phyloP scores from a whole-genome alignment of 441 rosid genomes.

The Gossypium trilobum region DNA sequence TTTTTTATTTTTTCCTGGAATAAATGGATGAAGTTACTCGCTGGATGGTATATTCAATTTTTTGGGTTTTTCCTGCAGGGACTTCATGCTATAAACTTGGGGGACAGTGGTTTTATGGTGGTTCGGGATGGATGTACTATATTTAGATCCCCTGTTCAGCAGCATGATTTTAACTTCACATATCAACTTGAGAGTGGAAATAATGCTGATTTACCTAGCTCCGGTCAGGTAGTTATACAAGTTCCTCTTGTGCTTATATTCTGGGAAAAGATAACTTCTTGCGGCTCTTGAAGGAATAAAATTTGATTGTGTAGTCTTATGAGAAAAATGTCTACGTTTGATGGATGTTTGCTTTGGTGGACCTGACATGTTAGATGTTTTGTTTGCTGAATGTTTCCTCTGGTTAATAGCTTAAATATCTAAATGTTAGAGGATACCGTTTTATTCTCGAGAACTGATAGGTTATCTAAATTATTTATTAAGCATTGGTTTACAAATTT shows the following conservation, averaged over 20 bases:
- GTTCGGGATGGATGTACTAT: slow-evolving; percentile 76
- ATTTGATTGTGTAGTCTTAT: neutral
- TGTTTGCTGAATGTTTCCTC: neutral
- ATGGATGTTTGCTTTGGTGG: neutral
- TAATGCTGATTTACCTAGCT: slow-evolving; percentile 61
- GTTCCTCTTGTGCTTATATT: neutral
- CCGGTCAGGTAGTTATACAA: slow-evolving; percentile 43
- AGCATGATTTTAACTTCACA: slow-evolving; percentile 78
- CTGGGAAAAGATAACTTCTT: neutral
- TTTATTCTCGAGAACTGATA: neutral
- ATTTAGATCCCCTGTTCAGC: slow-evolving; percentile 77
- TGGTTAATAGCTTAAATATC: neutral
- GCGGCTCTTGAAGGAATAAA: neutral
- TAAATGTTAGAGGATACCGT: neutral
- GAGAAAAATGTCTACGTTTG: neutral
- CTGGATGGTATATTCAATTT: neutral
- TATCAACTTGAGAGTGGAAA: slow-evolving; percentile 71
- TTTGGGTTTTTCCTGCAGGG: slow-evolving; percentile 28
- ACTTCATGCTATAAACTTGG: slow-evolving; percentile 63
- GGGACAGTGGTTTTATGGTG: slow-evolving; percentile 89
- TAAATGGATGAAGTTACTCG: neutral
- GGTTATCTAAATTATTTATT: neutral
- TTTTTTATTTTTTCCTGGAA: neutral
- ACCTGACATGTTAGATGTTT: neutral
- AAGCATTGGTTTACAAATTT: neutral